Evolutionary conservation across 202 grass and related monocot species (phyloP).

Genomic region (Sporobolus alterniflorus): DNA sequence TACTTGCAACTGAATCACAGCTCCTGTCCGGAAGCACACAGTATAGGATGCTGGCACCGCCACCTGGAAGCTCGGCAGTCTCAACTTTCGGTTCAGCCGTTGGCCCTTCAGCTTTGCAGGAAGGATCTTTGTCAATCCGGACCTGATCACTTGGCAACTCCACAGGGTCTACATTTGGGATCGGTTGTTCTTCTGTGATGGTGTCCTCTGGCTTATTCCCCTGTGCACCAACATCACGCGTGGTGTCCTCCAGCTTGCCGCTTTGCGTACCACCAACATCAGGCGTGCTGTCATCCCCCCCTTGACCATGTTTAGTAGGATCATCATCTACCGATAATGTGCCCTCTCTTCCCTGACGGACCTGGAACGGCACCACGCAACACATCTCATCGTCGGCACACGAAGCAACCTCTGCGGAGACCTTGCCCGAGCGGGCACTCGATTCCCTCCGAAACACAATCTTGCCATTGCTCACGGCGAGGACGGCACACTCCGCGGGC

Average conservation of each 20-base stretch:
- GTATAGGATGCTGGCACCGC: conserved; percentile 53
- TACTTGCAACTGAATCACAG: conserved; percentile 46
- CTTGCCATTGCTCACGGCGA: conserved; percentile 83
- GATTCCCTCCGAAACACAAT: conserved; percentile 76
- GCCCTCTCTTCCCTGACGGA: conserved; percentile 27
- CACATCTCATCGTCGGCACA: conserved; percentile 52
- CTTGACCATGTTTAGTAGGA: too few relatives aligned
- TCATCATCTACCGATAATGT: background rate
- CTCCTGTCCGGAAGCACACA: conserved; percentile 38
- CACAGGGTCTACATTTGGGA: background rate
- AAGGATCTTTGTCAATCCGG: conserved; percentile 1
- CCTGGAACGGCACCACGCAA: conserved; percentile 51
- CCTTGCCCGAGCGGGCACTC: conserved; percentile 50
- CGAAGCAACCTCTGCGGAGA: conserved; percentile 35
- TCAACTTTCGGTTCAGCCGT: conserved; percentile 11
- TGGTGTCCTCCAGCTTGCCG: background rate
- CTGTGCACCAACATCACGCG: conserved; percentile 23
- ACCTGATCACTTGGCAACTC: conserved; percentile 12
- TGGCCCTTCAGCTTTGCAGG: conserved; percentile 4
- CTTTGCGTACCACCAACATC: conserved; percentile 16
- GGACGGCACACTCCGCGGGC: conserved; percentile 54
- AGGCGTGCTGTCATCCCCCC: background rate
- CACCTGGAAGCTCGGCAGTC: conserved; percentile 33
- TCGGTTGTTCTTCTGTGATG: background rate
- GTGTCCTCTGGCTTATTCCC: background rate